A percentile compares a stretch with the other conserved stretches of the same genome.
These are phyloP conservation scores for Cercospora citrullina DNA, from an alignment of 2,329 filamentous ascomycete species.

Conservation along the genomic window DNA sequence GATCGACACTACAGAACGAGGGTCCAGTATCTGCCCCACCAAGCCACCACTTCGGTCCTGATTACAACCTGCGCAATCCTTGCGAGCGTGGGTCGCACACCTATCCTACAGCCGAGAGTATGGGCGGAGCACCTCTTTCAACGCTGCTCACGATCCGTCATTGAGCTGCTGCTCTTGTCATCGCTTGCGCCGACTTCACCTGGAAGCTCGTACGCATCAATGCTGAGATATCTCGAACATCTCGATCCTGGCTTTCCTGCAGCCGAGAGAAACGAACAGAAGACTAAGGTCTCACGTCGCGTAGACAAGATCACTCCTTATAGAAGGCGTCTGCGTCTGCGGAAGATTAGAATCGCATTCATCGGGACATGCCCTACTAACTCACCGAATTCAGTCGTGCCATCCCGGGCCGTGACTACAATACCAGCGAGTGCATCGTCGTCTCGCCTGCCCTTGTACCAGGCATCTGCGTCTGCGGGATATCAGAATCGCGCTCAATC, in stretches of 20 bases:
- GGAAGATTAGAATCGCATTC: not conserved
- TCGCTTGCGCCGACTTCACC: not conserved
- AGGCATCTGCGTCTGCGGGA: conserved; percentile 16
- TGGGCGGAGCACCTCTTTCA: not conserved
- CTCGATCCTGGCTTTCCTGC: not conserved
- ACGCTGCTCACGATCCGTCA: not conserved
- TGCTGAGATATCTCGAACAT: not conserved
- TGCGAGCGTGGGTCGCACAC: not conserved
- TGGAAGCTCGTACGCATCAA: not conserved
- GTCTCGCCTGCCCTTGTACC: conserved; percentile 11
- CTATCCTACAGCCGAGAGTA: not conserved
- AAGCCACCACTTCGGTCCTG: not conserved
- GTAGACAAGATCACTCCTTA: not conserved
- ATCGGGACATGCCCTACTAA: not conserved
- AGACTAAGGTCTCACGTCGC: not conserved
- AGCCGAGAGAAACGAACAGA: not conserved
- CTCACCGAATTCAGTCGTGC: conserved; percentile 19
- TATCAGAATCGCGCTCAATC: not conserved
- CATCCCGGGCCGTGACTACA: conserved; percentile 7
- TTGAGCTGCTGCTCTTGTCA: not conserved
- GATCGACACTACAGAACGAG: conserved; percentile 7
- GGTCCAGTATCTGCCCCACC: conserved; percentile 3
- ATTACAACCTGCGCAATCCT: not conserved
- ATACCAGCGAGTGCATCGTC: not conserved
- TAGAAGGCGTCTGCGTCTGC: conserved; percentile 17